Evolutionary conservation across 2,329 filamentous ascomycete genomes (phyloP), one percentile per base, ranked within the genome.

Genomic region (Didymella pomorum): DNA sequence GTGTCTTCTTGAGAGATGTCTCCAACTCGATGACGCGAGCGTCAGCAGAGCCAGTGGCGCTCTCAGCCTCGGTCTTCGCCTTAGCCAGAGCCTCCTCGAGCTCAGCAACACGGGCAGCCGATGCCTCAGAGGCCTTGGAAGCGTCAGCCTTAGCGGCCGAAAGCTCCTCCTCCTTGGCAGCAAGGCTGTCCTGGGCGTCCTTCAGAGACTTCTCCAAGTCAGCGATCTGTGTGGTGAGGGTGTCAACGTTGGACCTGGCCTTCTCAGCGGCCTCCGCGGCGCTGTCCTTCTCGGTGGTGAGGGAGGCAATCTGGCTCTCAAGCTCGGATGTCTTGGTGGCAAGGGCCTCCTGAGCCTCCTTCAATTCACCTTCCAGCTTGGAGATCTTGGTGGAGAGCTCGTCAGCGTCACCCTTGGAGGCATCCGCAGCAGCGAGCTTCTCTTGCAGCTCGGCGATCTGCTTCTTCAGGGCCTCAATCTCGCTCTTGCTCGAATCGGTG

Each of bases 391-490:
- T 58, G 11, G 58, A 56, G 8, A 70, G 60, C 29, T 59, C 68
- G n/a, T 73, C 67, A 23, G 65, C 58, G 47, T 74, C 70, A 20
- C 67, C 68, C 48, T 69, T 71, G 12, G 66, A 63, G 21, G 66
- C 41, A 21, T 74, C 67, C 21, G 63, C 58, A 44, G 64, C 54
- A 44, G 68, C 61, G n/a, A 71, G 62, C 51, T 70, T 67, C 50
- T 67, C 62, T 28, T 72, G 58, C 16, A 71, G 39, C 11, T 69
- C 68, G 35, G 49, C 46, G 12, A 71, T 70, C 55, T 72, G 63
- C 9, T 64, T 58, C 61, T 66, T 67, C 25, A 72, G 51, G 20
- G 47, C 44, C 12, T 71, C 69, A 2, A 68, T 60, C 47, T 72
- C 70, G 29, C 47, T 50, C 58, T 67, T 69, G 52, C 61, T 63